Conservation (phyloP, 768 basidiomycete species). For the Hirschioporus abietinus region DNA sequence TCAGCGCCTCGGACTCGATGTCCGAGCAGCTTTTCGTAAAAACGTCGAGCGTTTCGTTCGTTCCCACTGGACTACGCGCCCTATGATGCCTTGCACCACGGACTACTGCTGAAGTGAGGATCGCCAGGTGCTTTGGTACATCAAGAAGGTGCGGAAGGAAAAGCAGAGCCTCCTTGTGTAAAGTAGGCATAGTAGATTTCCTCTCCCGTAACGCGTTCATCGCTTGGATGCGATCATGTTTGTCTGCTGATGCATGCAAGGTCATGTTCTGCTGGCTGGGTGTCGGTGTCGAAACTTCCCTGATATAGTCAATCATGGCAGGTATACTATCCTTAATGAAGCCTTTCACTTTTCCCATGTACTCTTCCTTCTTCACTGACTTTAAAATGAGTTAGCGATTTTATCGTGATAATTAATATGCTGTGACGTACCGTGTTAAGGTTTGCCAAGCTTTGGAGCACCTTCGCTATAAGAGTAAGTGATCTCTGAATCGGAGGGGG, state of each 20-base stretch:
- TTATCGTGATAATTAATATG: background rate
- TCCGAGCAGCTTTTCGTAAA: constrained; percentile 43
- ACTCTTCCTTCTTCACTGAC: constrained; percentile 72
- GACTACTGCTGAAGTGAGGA: constrained; percentile 70
- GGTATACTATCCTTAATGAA: constrained; percentile 60
- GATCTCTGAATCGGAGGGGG: constrained; percentile 65
- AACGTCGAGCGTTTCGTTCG: background rate
- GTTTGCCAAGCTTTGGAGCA: constrained; percentile 87
- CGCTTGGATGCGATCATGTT: constrained; percentile 42
- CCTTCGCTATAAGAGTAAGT: constrained; percentile 80
- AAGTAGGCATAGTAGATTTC: constrained; percentile 44
- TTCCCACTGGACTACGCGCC: background rate
- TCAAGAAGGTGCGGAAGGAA: constrained; percentile 71
- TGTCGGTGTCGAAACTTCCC: constrained; percentile 58
- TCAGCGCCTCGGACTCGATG: constrained; percentile 64
- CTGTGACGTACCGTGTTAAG: constrained; percentile 57
- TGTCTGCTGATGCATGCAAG: constrained; percentile 24
- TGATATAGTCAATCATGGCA: constrained; percentile 77
- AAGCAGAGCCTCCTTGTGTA: constrained; percentile 69
- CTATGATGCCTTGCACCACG: constrained; percentile 45
- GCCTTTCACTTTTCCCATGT: constrained; percentile 71
- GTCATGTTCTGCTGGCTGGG: constrained; percentile 11
- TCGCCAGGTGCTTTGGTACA: constrained; percentile 71
- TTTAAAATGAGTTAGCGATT: constrained; percentile 20
- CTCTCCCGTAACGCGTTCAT: constrained; percentile 56